These are phyloP conservation scores for Paragyromitra xinjiangensis DNA, from an alignment of 495 filamentous ascomycete genomes.

Conservation along the genomic window DNA sequence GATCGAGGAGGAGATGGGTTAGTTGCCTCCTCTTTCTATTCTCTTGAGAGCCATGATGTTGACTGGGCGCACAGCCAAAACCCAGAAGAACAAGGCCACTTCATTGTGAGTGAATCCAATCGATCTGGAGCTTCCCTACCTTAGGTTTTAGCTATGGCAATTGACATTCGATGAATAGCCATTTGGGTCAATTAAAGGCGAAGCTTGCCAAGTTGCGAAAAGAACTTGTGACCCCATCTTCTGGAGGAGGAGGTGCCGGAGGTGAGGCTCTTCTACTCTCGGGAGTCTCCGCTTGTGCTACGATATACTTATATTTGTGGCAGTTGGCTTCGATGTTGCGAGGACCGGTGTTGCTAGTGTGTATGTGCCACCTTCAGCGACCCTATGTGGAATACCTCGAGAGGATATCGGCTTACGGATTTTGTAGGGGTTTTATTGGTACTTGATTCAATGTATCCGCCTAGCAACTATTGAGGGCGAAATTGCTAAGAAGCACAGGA, in stretches of 20 bases:
- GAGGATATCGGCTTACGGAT: slow-evolving; percentile 41
- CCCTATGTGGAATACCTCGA: slow-evolving; percentile 15
- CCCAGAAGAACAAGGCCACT: slow-evolving; percentile 98
- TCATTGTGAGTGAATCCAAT: slow-evolving; percentile 65
- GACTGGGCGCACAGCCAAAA: slow-evolving; percentile 69
- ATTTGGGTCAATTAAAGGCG: slow-evolving; percentile 90
- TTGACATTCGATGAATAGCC: slow-evolving; percentile 60
- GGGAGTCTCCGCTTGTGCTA: not conserved
- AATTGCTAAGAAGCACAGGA: slow-evolving; percentile 61
- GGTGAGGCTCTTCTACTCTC: slow-evolving; percentile 62
- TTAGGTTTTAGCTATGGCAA: not conserved
- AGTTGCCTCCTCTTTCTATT: slow-evolving; percentile 53
- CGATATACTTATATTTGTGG: slow-evolving; percentile 53
- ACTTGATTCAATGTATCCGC: slow-evolving; percentile 31
- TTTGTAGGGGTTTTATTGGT: slow-evolving; percentile 64
- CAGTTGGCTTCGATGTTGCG: slow-evolving; percentile 95
- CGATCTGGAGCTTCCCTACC: slow-evolving; percentile 5
- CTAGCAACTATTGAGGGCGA: slow-evolving; percentile 7
- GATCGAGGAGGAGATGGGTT: slow-evolving; percentile 89
- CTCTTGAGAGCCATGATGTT: slow-evolving; percentile 39
- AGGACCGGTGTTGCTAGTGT: slow-evolving; percentile 96
- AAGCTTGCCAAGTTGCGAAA: slow-evolving; percentile 98
- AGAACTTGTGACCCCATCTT: slow-evolving; percentile 87
- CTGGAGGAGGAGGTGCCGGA: slow-evolving; percentile 79
- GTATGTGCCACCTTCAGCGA: slow-evolving; percentile 65